Conservation (phyloP, 805 yeast species). For the Limtongozyma cylindracea region DNA sequence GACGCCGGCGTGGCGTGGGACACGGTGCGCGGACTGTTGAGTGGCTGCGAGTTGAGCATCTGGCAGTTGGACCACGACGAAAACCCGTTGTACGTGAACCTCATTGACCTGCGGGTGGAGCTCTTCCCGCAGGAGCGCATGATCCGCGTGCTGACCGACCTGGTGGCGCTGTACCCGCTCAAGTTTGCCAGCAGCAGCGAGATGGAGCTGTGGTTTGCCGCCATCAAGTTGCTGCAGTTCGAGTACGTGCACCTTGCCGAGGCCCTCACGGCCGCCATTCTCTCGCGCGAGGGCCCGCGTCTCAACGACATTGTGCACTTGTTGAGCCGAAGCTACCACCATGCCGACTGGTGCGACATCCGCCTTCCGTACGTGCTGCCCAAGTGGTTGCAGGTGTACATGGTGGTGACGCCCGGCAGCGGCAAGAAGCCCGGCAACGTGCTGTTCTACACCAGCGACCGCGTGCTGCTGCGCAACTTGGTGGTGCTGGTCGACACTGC, state of each 20-base stretch:
- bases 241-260: conserved; percentile 32
- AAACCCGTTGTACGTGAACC: conserved; percentile 24
- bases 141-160: conserved; percentile 2
- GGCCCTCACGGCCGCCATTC: conserved; percentile 36
- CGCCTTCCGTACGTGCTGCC: conserved; percentile 30
- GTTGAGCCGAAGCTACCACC: no score
- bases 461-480: conserved; percentile 21
- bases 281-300: conserved; percentile 28
- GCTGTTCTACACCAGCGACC: conserved; percentile 24
- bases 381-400: conserved; percentile 31
- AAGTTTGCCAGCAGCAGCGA: conserved; percentile 5
- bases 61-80: no score
- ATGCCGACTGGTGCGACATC: conserved; percentile 32
- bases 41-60: no score
- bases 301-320: conserved; percentile 34
- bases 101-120: conserved; percentile 12
- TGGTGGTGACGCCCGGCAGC: conserved; percentile 21
- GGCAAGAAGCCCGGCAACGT: conserved; percentile 21
- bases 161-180: conserved; percentile 7
- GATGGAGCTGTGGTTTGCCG: conserved; percentile 15
- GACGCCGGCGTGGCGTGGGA: no score
- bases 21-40: no score
- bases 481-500: conserved; percentile 21
- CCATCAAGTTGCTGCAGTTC: conserved; percentile 24
- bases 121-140: no score